Conservation (phyloP, 352 stramenopile genomes). For the Pythium oligandrum region DNA sequence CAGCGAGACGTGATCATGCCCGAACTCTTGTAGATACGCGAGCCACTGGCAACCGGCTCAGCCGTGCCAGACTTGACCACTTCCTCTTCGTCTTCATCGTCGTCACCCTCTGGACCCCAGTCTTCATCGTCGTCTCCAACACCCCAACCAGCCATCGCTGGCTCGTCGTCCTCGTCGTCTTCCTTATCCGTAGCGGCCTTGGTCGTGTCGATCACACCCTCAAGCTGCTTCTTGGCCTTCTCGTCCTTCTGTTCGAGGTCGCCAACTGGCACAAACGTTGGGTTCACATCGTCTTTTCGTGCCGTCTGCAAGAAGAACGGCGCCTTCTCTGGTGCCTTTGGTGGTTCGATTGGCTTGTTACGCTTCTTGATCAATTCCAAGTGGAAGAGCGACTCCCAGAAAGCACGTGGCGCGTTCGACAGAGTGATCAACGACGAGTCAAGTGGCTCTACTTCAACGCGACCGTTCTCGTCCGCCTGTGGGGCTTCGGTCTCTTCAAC, state of each 20-base stretch:
- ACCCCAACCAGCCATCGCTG: constrained; percentile 61
- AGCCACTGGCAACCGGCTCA: constrained; percentile 23
- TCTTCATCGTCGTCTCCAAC: constrained; percentile 52
- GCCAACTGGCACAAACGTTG: constrained; percentile 60
- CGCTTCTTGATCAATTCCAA: constrained; percentile 94
- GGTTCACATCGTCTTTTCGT: constrained; percentile 72
- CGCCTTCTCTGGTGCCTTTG: constrained; percentile 91
- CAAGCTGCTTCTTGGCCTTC: constrained; percentile 17
- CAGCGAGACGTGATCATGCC: constrained; percentile 70
- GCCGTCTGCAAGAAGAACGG: constrained; percentile 95
- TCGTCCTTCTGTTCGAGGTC: constrained; percentile 22
- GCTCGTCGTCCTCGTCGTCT: constrained; percentile 23
- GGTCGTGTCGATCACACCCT: constrained; percentile 7
- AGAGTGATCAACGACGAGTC: constrained; percentile 68
- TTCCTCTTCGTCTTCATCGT: constrained; percentile 26
- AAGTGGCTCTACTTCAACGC: constrained; percentile 48
- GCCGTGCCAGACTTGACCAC: constrained; percentile 16
- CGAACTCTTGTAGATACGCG: constrained; percentile 64
- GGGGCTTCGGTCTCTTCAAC: constrained; percentile 7
- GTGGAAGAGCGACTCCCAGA: constrained; percentile 90
- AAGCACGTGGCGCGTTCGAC: constrained; percentile 70
- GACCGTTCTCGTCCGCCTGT: constrained; percentile 24
- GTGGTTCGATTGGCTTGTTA: constrained; percentile 94
- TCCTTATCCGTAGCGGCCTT: constrained; percentile 5
- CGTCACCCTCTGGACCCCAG: constrained; percentile 52